Conservation (phyloP, 2,329 filamentous ascomycete species). For the Penicillium occitanis region DNA sequence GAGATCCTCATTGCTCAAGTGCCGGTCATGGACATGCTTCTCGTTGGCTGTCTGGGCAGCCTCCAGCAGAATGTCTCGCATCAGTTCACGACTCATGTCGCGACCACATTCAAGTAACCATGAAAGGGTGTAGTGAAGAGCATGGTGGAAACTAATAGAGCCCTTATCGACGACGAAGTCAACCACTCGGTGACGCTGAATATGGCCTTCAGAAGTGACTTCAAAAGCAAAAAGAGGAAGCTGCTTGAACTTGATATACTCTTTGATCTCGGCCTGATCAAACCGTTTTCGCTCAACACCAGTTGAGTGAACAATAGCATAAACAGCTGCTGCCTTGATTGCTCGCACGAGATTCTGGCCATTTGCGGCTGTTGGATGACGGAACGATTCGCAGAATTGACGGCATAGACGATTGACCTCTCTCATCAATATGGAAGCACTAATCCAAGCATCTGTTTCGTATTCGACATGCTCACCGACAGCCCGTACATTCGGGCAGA, state of each 20-base stretch:
- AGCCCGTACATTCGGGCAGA: constrained; percentile 89
- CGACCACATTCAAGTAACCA: constrained; percentile 93
- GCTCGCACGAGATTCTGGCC: constrained; percentile 68
- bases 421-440: constrained; percentile 86
- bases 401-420: constrained; percentile 93
- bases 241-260: constrained; percentile 78
- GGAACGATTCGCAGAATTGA: constrained; percentile 84
- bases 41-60: constrained; percentile 55
- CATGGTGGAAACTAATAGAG: constrained; percentile 95
- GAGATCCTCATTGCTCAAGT: constrained; percentile 67
- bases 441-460: constrained; percentile 97
- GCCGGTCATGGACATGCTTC: constrained; percentile 60
- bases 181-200: constrained; percentile 66
- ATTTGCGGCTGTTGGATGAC: constrained; percentile 65
- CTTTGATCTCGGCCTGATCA: constrained; percentile 81
- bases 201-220: constrained; percentile 41
- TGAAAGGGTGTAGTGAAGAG: constrained; percentile 90
- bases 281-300: constrained; percentile 87
- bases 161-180: constrained; percentile 86
- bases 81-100: constrained; percentile 64
- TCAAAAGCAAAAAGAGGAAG: constrained; percentile 80
- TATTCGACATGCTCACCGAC: constrained; percentile 97
- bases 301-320: constrained; percentile 83
- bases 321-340: constrained; percentile 66
- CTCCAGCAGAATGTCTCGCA: constrained; percentile 70